Base-by-base conservation (phyloP, 768 basidiomycete species). In the Dacryopinax spathularia region DNA sequence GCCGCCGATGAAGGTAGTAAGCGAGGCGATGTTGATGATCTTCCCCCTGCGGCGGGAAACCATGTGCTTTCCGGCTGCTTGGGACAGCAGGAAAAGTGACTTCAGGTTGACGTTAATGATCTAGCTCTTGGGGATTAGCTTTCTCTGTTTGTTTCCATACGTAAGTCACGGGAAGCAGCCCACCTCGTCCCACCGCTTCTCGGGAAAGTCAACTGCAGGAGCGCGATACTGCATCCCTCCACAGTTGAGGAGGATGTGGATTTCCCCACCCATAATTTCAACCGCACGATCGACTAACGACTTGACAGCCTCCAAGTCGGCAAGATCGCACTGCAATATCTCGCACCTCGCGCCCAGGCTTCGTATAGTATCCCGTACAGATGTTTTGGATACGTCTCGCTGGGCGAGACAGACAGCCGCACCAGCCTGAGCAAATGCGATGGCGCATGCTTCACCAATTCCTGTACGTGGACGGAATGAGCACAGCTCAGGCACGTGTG, bases 41-140 rank as follows among this genome's bases (percentile, higher is more conserved):
- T 86, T 86, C 34, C 91, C 77, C 74, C 89, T 73, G 73, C 77
- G 12, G 71, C 72, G 5, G 70, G 69, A 18, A 12, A 93, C 83
- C 91, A 94, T 94, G 76, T 96, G 93, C 66, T 80, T 77, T 13
- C 90, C 92, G 16, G 87, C 88, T 60, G 89, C 87, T 74, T 88
- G 88, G 15, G 84, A 85, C 65, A 94, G 85, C 31, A 91, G 79
- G 82, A 87, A 96, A 64, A 82, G 84, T 4, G 90, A 83, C 74
- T 90, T 91, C 71, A 96, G 83, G 78, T 96, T 96, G 68, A 90
- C 83, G 69, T 88, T 81, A 64, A 93, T 77, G 63, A 91, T 89
- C 88, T 41, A n/a, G n/a, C n/a, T n/a, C n/a, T n/a, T n/a, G n/a
- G n/a, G n/a, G n/a, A n/a, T n/a, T n/a, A n/a, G n/a, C n/a, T n/a